phyloP scores from a whole-genome alignment of 2,329 filamentous ascomycete genomes.

The Xylaria polymorpha region DNA sequence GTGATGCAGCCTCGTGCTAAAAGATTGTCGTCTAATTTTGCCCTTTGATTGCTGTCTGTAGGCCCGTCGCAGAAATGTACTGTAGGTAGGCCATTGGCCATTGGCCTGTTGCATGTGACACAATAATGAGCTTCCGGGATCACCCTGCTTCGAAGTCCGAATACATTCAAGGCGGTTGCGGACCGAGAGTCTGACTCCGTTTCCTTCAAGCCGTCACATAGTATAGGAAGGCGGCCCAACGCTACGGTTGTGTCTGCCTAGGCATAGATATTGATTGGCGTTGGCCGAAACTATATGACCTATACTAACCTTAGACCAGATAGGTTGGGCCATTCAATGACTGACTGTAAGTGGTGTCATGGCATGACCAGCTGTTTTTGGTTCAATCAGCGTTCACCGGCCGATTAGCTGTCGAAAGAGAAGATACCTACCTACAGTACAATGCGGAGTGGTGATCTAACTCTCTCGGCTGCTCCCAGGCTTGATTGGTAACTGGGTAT shows the following conservation, averaged over 20 bases:
- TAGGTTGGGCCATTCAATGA: neutral
- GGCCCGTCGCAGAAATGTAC: neutral
- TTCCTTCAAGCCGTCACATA: slow-evolving; percentile 8
- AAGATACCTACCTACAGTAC: too few species aligned
- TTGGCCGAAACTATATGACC: slow-evolving; percentile 3
- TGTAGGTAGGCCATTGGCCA: neutral
- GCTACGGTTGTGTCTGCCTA: neutral
- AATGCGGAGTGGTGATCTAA: neutral
- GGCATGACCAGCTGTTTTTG: slow-evolving; percentile 2
- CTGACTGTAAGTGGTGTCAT: too few species aligned
- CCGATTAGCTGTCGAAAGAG: neutral
- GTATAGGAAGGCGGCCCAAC: slow-evolving; percentile 16
- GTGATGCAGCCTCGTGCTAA: slow-evolving; percentile 7
- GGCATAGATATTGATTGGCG: slow-evolving; percentile 7
- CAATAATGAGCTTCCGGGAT: neutral
- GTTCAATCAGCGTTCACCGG: slow-evolving; percentile 18
- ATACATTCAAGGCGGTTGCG: neutral
- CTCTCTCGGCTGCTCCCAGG: neutral
- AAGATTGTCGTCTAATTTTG: slow-evolving; percentile 13
- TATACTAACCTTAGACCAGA: neutral
- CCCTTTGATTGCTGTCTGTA: slow-evolving; percentile 10
- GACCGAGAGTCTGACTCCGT: neutral
- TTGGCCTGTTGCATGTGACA: slow-evolving; percentile 7
- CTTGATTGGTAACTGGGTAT: neutral
- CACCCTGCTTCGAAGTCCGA: neutral